Base-by-base conservation (phyloP, 345 rosid genomes). In the Sonneratia caseolaris region DNA sequence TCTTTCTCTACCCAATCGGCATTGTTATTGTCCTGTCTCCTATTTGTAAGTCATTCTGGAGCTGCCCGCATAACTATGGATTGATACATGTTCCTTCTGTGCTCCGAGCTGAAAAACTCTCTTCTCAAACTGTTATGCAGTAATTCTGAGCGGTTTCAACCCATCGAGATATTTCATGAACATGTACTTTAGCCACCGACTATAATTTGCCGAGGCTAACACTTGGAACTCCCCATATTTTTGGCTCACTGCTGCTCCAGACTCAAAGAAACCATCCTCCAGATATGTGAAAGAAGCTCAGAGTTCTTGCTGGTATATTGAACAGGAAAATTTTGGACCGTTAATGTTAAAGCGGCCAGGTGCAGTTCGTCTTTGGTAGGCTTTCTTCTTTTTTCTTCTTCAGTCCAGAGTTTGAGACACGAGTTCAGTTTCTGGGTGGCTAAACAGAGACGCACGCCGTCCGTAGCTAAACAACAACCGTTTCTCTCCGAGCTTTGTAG, bases 101-200 rank as follows among this genome's bases (percentile, higher is more conserved):
- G 70, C 21, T 68, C 16, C 37, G 9, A 68, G 5, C 5, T 64
- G 27, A 24, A 48, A 51, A 71, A 62, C 55, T 55, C 55, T 11
- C 38, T 69, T 64, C 69, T 68, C 12, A 32, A 55, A 68, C 24
- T 49, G 19, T 27, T 71, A 48, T 88, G 83, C 97, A 95, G 99
- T 92, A 83, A 89, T 90, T 74, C 82, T 96, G 78, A 85, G 93
- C 62, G 98, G 99, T 79, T 91, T 92, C 87, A 96, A 91, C 84
- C 99, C 99, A 10, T 92, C 98, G 40, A 90, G 96, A 89, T 92
- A 96, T 72, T 84, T 92, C 76, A 86, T 96, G 99, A 92, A 89
- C 80, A 73, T 89, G 76, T 89, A 92, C 83, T 92, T 96, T 73
- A 89, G 97, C 78, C 92, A 86, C 69, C 78, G 88, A 82, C 79